Conservation (phyloP, 2,329 filamentous ascomycete species). For the Boeremia lycopersici region DNA sequence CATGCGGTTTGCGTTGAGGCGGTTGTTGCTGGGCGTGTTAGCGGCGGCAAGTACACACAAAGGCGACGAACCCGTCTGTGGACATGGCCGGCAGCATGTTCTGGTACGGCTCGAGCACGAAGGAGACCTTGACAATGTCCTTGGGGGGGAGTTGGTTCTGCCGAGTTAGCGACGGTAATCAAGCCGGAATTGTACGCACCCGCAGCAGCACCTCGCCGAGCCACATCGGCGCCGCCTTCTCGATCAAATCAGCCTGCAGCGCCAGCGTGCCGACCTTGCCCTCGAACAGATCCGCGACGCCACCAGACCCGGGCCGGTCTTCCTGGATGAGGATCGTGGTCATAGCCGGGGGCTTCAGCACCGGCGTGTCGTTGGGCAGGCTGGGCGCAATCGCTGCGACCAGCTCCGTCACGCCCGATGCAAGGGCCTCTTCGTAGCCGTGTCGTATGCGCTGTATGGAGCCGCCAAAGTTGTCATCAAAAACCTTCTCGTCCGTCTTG, state of each 20-base stretch:
- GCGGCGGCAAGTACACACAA: too few relatives aligned
- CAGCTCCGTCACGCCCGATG: conserved; percentile 57
- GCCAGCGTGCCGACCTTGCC: conserved; percentile 82
- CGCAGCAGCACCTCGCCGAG: conserved; percentile 82
- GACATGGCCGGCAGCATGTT: conserved; percentile 76
- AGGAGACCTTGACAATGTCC: conserved; percentile 96
- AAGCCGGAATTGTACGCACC: conserved; percentile 50
- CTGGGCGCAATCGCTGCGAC: conserved; percentile 72
- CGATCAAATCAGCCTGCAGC: conserved; percentile 78
- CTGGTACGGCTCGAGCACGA: conserved; percentile 82
- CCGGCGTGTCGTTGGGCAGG: conserved; percentile 74
- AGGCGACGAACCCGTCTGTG: conserved; percentile 72
- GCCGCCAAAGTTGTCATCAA: conserved; percentile 77
- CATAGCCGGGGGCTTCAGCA: conserved; percentile 71
- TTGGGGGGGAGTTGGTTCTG: conserved; percentile 82
- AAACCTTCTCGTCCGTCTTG: conserved; percentile 69
- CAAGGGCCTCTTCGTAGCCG: conserved; percentile 72
- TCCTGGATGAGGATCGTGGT: conserved; percentile 70
- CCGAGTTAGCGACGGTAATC: not conserved
- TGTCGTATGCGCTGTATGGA: conserved; percentile 74
- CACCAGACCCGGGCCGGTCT: conserved; percentile 66
- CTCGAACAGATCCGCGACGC: conserved; percentile 84
- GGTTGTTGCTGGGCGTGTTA: conserved; percentile 67
- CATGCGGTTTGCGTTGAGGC: conserved; percentile 97
- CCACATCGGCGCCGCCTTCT: conserved; percentile 89